Percentiles rank a stretch among this genome's conserved stretches.
Conservation (phyloP, 495 filamentous ascomycete genomes). For the Lasiosphaeris hirsuta region DNA sequence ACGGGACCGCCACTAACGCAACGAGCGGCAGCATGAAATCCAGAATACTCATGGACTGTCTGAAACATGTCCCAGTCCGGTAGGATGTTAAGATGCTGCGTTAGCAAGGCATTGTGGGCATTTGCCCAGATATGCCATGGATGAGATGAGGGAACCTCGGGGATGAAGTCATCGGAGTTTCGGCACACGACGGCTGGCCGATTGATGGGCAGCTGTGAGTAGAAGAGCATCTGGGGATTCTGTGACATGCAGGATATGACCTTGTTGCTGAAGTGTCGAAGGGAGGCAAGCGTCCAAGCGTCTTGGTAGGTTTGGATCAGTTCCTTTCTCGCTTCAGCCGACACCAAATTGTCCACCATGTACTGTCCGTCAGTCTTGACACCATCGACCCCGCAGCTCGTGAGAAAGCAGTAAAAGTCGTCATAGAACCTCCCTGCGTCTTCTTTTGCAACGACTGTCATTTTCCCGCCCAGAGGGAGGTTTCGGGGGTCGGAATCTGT, state of each 20-base stretch:
- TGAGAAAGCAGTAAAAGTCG: conserved; percentile 85
- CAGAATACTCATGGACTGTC: conserved; percentile 69
- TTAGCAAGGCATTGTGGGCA: conserved; percentile 84
- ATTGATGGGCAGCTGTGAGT: conserved; percentile 72
- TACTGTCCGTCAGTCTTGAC: conserved; percentile 93
- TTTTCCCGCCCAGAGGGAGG: conserved; percentile 53
- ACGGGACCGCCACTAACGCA: conserved; percentile 90
- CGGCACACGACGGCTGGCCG: conserved; percentile 67
- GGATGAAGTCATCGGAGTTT: conserved; percentile 95
- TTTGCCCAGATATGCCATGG: conserved; percentile 95
- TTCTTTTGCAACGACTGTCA: conserved; percentile 68
- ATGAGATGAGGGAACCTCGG: conserved; percentile 70
- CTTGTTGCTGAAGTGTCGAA: conserved; percentile 71
- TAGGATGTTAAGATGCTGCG: conserved; percentile 52
- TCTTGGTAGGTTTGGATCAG: conserved; percentile 77
- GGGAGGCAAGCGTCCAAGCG: conserved; percentile 74
- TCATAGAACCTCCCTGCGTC: conserved; percentile 76
- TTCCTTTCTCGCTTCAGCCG: conserved; percentile 61
- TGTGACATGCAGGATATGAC: conserved; percentile 93
- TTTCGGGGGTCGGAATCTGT: conserved; percentile 50
- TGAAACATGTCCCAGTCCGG: conserved; percentile 99
- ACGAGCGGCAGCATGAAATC: conserved; percentile 84
- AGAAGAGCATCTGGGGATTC: conserved; percentile 77
- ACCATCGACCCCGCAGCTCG: conserved; percentile 64
- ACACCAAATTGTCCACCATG: conserved; percentile 70